Percentiles rank a stretch among this genome's conserved stretches.
Conservation (phyloP, 352 stramenopile genomes). For the Phytophthora macrochlamydospora region DNA sequence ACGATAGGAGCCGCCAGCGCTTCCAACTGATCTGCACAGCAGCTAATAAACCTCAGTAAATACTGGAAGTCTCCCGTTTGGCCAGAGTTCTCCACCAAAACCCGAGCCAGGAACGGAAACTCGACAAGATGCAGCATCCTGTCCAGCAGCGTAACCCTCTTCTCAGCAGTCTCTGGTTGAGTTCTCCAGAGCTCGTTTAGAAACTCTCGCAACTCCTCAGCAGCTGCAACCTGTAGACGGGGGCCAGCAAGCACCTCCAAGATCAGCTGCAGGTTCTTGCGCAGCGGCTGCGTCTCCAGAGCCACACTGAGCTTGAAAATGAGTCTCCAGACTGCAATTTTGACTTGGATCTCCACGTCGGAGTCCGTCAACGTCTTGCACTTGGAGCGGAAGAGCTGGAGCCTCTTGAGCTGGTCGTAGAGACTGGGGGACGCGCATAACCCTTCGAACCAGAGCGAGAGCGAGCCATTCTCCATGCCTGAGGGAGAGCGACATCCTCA, state of each 20-base stretch:
- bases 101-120: slow-evolving; percentile 56
- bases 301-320: slow-evolving; percentile 69
- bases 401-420: slow-evolving; percentile 75
- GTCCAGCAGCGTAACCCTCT: slow-evolving; percentile 50
- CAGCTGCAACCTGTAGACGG: slow-evolving; percentile 28
- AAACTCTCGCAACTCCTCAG: slow-evolving; percentile 45
- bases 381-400: slow-evolving; percentile 77
- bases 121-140: slow-evolving; percentile 65
- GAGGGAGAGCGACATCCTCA: slow-evolving; percentile 42
- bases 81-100: slow-evolving; percentile 43
- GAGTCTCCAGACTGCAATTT: slow-evolving; percentile 50
- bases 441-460: slow-evolving; percentile 53
- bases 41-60: slow-evolving; percentile 53
- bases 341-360: slow-evolving; percentile 30
- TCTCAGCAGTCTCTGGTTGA: slow-evolving; percentile 13
- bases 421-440: slow-evolving; percentile 39
- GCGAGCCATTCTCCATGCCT: slow-evolving; percentile 29
- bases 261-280: slow-evolving; percentile 75
- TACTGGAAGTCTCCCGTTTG: slow-evolving; percentile 22
- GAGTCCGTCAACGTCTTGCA: slow-evolving; percentile 38
- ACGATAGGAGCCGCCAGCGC: slow-evolving; percentile 58
- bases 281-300: slow-evolving; percentile 35
- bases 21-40: slow-evolving; percentile 60
- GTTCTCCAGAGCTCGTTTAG: slow-evolving; percentile 38
- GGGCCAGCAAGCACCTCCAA: slow-evolving; percentile 46